Evolutionary conservation across 768 basidiomycete genomes (phyloP).

Genomic region (Hericium erinaceus): DNA sequence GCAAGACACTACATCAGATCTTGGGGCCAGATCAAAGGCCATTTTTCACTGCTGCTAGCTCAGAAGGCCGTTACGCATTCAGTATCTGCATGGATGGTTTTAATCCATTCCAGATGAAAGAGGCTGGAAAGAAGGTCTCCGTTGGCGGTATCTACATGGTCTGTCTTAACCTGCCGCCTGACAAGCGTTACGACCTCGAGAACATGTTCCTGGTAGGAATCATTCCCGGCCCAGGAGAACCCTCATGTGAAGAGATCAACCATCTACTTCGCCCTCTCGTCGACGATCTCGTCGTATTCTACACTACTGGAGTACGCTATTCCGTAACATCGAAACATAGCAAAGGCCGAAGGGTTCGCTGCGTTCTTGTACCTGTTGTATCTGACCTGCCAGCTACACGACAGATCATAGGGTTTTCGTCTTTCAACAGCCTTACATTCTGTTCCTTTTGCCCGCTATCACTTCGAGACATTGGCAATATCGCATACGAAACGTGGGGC

Average conservation of each 20-base stretch:
- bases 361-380: neutral
- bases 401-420: neutral
- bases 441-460: neutral
- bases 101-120: constrained; percentile 26
- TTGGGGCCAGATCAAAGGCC: neutral
- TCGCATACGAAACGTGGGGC: neutral
- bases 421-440: neutral
- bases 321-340: constrained; percentile 14
- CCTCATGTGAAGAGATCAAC: constrained; percentile 25
- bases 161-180: constrained; percentile 28
- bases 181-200: constrained; percentile 25
- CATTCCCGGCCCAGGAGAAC: constrained; percentile 32
- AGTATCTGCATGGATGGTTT: constrained; percentile 27
- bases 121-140: constrained; percentile 18
- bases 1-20: neutral
- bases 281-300: constrained; percentile 26
- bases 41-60: neutral
- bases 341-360: neutral
- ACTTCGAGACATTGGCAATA: neutral
- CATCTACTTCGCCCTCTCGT: constrained; percentile 30
- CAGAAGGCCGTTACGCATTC: constrained; percentile 21
- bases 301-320: constrained; percentile 24
- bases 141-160: constrained; percentile 23
- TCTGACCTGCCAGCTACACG: neutral
- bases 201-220: constrained; percentile 34